Conservation (phyloP, 805 yeast species). For the Lipomyces oligophaga region DNA sequence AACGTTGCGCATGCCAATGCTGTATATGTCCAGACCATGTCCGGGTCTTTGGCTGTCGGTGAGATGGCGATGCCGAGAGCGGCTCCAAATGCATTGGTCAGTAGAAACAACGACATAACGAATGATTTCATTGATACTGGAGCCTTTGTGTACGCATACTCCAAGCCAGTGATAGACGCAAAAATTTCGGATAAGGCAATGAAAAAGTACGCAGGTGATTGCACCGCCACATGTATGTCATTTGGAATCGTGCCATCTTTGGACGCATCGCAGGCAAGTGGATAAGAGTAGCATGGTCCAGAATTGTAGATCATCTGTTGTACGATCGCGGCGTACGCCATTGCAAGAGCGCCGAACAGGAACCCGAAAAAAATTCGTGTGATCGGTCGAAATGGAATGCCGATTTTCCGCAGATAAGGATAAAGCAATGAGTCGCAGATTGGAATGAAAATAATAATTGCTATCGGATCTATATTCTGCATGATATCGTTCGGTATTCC, state of each 20-base stretch:
- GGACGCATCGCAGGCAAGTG: constrained; percentile 50
- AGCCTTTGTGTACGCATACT: constrained; percentile 80
- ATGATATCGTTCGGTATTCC: constrained; percentile 78
- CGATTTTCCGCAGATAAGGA: constrained; percentile 48
- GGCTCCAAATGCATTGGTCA: constrained; percentile 73
- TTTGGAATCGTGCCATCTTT: constrained; percentile 44
- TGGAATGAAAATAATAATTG: constrained; percentile 74
- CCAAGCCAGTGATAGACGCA: constrained; percentile 77
- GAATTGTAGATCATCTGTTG: constrained; percentile 65
- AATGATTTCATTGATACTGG: constrained; percentile 65
- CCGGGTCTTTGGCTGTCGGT: constrained; percentile 63
- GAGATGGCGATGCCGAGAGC: constrained; percentile 72
- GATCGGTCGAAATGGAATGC: constrained; percentile 61
- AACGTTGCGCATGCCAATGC: constrained; percentile 60
- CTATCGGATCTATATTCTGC: constrained; percentile 70
- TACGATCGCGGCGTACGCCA: constrained; percentile 72
- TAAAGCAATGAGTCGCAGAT: constrained; percentile 58
- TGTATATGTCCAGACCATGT: constrained; percentile 64
- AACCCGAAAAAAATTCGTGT: constrained; percentile 70
- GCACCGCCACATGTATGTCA: constrained; percentile 63
- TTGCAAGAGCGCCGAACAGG: constrained; percentile 57
- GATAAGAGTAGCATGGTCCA: constrained; percentile 70
- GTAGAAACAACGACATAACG: constrained; percentile 57
- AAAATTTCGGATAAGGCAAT: constrained; percentile 74
- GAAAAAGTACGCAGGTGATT: constrained; percentile 67